Evolutionary conservation across 495 filamentous ascomycete genomes (phyloP).

Genomic region (Penicillium chermesinum): DNA sequence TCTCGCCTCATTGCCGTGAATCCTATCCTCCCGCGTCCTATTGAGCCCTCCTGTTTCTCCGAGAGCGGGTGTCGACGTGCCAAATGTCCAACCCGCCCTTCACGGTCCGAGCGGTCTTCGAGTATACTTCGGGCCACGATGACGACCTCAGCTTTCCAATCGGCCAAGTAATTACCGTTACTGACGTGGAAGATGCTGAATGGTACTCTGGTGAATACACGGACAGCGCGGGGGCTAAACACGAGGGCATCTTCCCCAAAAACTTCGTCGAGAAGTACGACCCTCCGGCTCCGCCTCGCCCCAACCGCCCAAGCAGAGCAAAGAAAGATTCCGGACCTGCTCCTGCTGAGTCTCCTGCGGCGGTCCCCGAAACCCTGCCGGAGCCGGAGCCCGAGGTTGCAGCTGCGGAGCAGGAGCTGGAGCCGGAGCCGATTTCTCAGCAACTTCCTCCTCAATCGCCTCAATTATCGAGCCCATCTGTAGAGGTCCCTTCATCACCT

Average conservation of each 20-base stretch:
- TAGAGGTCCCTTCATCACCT: constrained; percentile 24
- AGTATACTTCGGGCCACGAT: constrained; percentile 85
- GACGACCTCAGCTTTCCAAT: constrained; percentile 85
- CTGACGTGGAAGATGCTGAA: constrained; percentile 83
- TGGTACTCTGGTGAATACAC: constrained; percentile 94
- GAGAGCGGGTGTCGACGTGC: constrained; percentile 24
- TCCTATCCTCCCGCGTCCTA: constrained; percentile 17
- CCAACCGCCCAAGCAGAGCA: constrained; percentile 60
- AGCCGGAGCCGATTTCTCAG: constrained; percentile 34
- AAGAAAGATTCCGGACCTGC: constrained; percentile 63
- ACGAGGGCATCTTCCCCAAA: constrained; percentile 88
- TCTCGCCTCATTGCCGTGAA: constrained; percentile 13
- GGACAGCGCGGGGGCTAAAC: constrained; percentile 63
- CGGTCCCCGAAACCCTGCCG: constrained; percentile 24
- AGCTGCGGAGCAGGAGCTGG: constrained; percentile 13
- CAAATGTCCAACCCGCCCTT: constrained; percentile 77
- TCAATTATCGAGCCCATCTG: constrained; percentile 10
- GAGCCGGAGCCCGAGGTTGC: constrained; percentile 38
- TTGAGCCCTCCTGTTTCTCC: constrained; percentile 17
- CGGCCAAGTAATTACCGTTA: constrained; percentile 91
- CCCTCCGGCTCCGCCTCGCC: constrained; percentile 83
- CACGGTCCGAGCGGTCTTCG: constrained; percentile 91
- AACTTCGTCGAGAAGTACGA: constrained; percentile 97
- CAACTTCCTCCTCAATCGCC: constrained; percentile 37
- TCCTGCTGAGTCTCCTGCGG: constrained; percentile 28